A percentile compares a stretch with the other conserved stretches of the same genome.
Evolutionary conservation across 768 basidiomycete species (phyloP).

Genomic region (Suillus cothurnatus): DNA sequence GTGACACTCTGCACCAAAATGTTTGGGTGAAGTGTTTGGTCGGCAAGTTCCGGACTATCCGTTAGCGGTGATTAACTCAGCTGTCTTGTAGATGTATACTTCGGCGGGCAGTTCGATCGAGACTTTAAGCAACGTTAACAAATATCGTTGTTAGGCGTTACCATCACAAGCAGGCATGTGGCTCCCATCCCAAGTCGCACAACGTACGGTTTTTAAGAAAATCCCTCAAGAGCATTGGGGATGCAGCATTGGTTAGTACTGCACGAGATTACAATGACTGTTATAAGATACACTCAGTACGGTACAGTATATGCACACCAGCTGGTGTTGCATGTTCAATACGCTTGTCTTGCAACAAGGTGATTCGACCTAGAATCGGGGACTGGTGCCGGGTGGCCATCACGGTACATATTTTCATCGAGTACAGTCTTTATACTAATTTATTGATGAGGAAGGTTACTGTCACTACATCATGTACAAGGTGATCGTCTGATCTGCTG

Average conservation of each 20-base stretch:
- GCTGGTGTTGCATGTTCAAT: neutral
- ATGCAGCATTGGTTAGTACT: too few relatives aligned
- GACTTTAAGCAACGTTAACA: neutral
- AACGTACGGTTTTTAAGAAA: too few relatives aligned
- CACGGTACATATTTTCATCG: neutral
- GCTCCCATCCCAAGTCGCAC: neutral
- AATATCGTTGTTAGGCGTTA: neutral
- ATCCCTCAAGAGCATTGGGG: too few relatives aligned
- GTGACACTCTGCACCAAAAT: too few relatives aligned
- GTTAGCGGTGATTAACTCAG: neutral
- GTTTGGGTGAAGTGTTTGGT: too few relatives aligned
- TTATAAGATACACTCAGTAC: neutral
- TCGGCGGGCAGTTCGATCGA: neutral
- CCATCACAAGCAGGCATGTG: neutral
- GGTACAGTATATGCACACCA: neutral
- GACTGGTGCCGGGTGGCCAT: neutral
- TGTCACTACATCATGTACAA: neutral
- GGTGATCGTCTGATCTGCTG: neutral
- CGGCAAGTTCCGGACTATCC: too few relatives aligned
- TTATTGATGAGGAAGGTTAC: neutral
- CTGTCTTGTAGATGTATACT: neutral
- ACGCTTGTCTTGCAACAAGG: neutral
- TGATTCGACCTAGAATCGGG: neutral
- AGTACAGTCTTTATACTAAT: neutral
- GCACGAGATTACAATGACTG: too few relatives aligned